These are phyloP conservation scores for Gentiana dahurica DNA, from an alignment of 257 asterid genomes.

Conservation along the genomic window DNA sequence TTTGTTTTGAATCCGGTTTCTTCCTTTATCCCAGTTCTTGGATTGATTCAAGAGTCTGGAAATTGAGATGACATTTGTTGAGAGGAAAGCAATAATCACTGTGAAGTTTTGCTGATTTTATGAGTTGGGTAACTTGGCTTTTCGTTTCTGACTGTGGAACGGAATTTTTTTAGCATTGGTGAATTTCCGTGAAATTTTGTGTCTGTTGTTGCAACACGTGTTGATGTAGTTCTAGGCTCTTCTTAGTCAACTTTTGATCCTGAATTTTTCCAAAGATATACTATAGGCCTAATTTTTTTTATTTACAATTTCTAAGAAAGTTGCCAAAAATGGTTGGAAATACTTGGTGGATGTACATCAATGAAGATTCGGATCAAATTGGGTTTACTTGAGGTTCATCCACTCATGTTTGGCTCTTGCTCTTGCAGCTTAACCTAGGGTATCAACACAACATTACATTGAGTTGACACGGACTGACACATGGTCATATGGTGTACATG, in stretches of 20 bases:
- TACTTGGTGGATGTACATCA: too few species aligned
- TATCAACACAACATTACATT: too few species aligned
- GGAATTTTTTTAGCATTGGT: constrained; percentile 1
- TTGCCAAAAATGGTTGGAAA: too few species aligned
- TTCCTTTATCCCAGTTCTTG: not conserved
- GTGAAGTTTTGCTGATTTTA: not conserved
- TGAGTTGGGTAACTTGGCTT: constrained; percentile 8
- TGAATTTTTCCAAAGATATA: not conserved
- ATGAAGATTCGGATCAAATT: too few species aligned
- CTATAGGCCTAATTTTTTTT: not conserved
- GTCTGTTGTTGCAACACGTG: constrained; percentile 54
- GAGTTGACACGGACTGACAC: too few species aligned
- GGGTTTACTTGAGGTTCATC: too few species aligned
- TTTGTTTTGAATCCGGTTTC: not conserved
- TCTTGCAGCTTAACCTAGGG: too few species aligned
- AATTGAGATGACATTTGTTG: not conserved
- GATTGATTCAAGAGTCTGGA: not conserved
- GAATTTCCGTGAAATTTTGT: constrained; percentile 24
- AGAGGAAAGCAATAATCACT: constrained; percentile 3
- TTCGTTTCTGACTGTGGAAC: not conserved
- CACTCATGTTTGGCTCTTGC: too few species aligned
- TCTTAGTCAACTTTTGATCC: not conserved
- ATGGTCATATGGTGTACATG: too few species aligned
- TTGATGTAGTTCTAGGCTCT: constrained; percentile 1
- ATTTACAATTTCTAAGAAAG: not conserved